Percentiles rank a stretch among this genome's conserved stretches.
Conservation (phyloP, 164 flowering plant genomes). For the Macadamia tetraphylla region DNA sequence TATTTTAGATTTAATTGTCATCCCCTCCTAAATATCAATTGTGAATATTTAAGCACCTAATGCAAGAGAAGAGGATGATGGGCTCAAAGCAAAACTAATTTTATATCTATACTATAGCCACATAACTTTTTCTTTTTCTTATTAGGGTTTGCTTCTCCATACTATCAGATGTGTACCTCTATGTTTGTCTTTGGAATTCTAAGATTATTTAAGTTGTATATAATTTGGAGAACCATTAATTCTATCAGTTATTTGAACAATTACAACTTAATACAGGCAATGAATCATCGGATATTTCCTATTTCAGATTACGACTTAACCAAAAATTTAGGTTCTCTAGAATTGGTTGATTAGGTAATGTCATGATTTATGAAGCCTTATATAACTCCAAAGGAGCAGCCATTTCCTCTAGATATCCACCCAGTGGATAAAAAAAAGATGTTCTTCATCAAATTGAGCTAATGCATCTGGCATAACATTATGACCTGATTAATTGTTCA, state of each 20-base stretch:
- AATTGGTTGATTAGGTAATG: constrained; percentile 14
- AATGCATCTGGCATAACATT: constrained; percentile 43
- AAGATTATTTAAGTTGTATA: constrained; percentile 9
- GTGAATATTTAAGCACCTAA: constrained; percentile 38
- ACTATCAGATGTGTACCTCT: constrained; percentile 21
- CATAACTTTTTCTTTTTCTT: too few relatives aligned
- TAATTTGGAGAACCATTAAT: not conserved
- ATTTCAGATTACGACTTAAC: too few relatives aligned
- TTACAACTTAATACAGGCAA: constrained; percentile 24
- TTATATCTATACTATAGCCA: too few relatives aligned
- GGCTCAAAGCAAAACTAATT: too few relatives aligned
- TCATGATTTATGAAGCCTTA: constrained; percentile 56
- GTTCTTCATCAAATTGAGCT: constrained; percentile 19
- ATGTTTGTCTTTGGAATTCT: constrained; percentile 21
- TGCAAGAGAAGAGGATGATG: not conserved
- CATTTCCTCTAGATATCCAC: too few relatives aligned
- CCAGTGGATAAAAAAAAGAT: too few relatives aligned
- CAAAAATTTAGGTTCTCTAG: too few relatives aligned
- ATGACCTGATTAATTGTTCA: not conserved
- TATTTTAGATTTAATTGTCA: too few relatives aligned
- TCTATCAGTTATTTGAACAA: not conserved
- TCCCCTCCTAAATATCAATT: constrained; percentile 32
- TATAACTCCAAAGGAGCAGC: constrained; percentile 7
- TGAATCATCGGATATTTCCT: too few relatives aligned
- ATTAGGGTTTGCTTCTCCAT: too few relatives aligned